These are phyloP conservation scores for Gigaspora rosea DNA, from an alignment of 192 early-diverging fungal genomes.

Conservation along the genomic window DNA sequence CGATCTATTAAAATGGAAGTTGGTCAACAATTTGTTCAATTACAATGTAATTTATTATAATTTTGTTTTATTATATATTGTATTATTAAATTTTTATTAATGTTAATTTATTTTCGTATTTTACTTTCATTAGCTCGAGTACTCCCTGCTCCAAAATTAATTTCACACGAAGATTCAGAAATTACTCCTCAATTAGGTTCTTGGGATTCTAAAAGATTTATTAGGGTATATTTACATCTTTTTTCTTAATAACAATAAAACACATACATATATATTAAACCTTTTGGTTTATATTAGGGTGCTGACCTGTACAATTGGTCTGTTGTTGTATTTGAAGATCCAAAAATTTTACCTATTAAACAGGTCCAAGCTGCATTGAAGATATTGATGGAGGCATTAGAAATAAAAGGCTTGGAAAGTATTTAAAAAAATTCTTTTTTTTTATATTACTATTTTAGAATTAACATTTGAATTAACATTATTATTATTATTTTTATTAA, in stretches of 20 bases:
- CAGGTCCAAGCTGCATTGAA: slow-evolving; percentile 72
- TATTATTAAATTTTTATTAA: slow-evolving; percentile 54
- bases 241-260: neutral
- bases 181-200: slow-evolving; percentile 67
- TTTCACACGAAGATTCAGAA: slow-evolving; percentile 46
- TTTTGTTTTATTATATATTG: slow-evolving; percentile 65
- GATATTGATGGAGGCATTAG: slow-evolving; percentile 69
- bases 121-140: slow-evolving; percentile 55
- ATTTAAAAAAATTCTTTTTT: too few relatives aligned
- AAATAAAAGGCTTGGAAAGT: slow-evolving; percentile 48
- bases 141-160: slow-evolving; percentile 68
- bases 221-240: slow-evolving; percentile 53
- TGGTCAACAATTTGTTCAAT: slow-evolving; percentile 56
- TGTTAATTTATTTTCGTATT: neutral
- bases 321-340: slow-evolving; percentile 76
- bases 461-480: neutral
- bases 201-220: slow-evolving; percentile 81
- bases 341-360: slow-evolving; percentile 47
- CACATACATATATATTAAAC: too few relatives aligned
- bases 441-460: too few relatives aligned
- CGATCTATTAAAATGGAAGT: slow-evolving; percentile 65
- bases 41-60: slow-evolving; percentile 61
- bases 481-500: neutral
- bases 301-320: slow-evolving; percentile 69
- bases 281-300: slow-evolving; percentile 44